Evolutionary conservation across 2,329 filamentous ascomycete genomes (phyloP).

Genomic region (Phyllosticta citribraziliensis): DNA sequence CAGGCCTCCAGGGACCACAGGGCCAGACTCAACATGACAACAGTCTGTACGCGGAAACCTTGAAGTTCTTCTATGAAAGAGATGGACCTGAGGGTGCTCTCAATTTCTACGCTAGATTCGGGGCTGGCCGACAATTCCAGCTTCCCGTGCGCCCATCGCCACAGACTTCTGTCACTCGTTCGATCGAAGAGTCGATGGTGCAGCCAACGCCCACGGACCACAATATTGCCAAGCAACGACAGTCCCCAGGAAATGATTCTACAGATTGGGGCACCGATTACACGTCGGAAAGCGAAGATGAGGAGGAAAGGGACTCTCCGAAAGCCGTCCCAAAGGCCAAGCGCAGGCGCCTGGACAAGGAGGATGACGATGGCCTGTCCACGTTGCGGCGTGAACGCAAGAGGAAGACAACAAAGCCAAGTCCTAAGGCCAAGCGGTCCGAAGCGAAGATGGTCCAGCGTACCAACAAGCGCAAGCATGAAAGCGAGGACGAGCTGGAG

Average conservation of each 20-base stretch:
- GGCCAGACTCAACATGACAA: background rate
- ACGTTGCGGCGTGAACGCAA: too few species aligned
- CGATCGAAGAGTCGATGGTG: background rate
- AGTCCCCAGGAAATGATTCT: background rate
- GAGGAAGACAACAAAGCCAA: too few species aligned
- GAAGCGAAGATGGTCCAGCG: too few species aligned
- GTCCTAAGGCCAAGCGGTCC: too few species aligned
- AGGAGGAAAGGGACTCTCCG: too few species aligned
- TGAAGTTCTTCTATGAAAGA: background rate
- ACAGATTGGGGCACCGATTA: background rate
- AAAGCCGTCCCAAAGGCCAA: too few species aligned
- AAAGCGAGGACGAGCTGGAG: too few species aligned
- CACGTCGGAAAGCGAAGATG: background rate
- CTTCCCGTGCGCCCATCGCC: background rate
- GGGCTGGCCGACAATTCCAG: background rate
- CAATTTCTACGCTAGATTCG: background rate
- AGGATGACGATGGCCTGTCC: too few species aligned
- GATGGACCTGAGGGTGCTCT: background rate
- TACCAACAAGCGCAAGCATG: too few species aligned
- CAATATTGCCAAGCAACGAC: background rate
- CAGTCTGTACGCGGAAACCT: background rate
- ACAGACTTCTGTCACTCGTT: background rate
- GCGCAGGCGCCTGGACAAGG: too few species aligned
- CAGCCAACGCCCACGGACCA: background rate
- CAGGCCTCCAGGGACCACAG: too few species aligned